A percentile compares a stretch with the other conserved stretches of the same genome.
These are phyloP conservation scores for Phycomyces blakesleeanus DNA, from an alignment of 192 early-diverging fungal genomes.

Conservation along the genomic window DNA sequence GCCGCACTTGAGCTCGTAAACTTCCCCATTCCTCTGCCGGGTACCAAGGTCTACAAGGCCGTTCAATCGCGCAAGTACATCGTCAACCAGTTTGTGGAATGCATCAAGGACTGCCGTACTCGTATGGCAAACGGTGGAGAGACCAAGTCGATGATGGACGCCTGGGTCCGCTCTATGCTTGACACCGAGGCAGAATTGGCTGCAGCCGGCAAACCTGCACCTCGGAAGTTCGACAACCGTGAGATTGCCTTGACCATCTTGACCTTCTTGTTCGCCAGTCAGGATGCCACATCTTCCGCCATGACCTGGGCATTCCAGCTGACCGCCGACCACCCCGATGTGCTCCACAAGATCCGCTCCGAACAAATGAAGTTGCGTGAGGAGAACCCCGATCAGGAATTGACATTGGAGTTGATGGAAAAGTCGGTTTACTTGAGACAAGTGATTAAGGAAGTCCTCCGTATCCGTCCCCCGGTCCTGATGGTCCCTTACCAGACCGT, in stretches of 20 bases:
- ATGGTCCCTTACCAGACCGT: slow-evolving; percentile 40
- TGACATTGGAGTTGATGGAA: slow-evolving; percentile 34
- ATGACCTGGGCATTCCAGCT: slow-evolving; percentile 44
- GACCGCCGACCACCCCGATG: slow-evolving; percentile 42
- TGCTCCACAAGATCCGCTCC: slow-evolving; percentile 31
- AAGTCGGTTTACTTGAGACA: slow-evolving; percentile 31
- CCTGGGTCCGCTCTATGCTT: slow-evolving; percentile 33
- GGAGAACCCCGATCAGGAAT: slow-evolving; percentile 7
- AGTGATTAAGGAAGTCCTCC: slow-evolving; percentile 37
- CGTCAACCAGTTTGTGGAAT: slow-evolving; percentile 38
- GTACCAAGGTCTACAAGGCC: slow-evolving; percentile 45
- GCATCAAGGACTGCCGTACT: slow-evolving; percentile 29
- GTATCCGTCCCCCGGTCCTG: slow-evolving; percentile 39
- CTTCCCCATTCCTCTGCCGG: slow-evolving; percentile 41
- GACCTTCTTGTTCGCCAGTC: slow-evolving; percentile 44
- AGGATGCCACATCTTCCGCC: slow-evolving; percentile 45
- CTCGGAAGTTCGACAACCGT: slow-evolving; percentile 34
- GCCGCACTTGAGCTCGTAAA: slow-evolving; percentile 45
- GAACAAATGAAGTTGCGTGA: slow-evolving; percentile 32
- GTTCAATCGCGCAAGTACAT: slow-evolving; percentile 41
- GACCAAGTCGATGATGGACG: slow-evolving; percentile 38
- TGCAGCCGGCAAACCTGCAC: slow-evolving; percentile 15
- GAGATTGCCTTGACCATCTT: slow-evolving; percentile 41
- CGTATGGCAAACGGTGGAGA: slow-evolving; percentile 27
- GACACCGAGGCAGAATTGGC: slow-evolving; percentile 25